Evolutionary conservation across 1,284 basidiomycete species (phyloP), one percentile per base, ranked within the genome.

Genomic region (Microbotryomycetes sp.): DNA sequence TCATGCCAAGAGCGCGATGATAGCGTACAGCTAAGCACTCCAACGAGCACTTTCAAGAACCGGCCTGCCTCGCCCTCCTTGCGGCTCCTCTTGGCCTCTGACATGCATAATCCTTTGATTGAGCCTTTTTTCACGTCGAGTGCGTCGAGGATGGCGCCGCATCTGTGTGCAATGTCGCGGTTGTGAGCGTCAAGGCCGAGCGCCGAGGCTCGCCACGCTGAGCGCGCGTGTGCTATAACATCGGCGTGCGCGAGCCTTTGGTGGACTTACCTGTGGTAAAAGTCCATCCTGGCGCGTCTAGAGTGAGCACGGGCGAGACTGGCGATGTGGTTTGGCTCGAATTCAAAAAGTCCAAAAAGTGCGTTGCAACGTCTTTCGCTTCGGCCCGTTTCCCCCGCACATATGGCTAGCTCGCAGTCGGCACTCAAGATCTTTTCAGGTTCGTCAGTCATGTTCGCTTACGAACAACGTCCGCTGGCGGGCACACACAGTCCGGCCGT

Each of bases 1-100:
- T 41, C 35, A 41, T 41, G 23, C 18, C 13, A 41, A 4, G 4
- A 29, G 23, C 23, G 5, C 1, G 45, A 4, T 9, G 28, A 16
- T 6, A 29, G 26, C 86, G 78, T 76, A 93, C 91, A 93, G 81
- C 93, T 93, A 51, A 96, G 78, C 1, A 90, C 92, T 78, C 93
- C 89, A 56, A 94, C 91, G 35, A 93, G 83, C 31, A 71, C 76
- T 69, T 72, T 76, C 72, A 71, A 52, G 74, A 78, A 54, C 72
- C 70, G 29, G 73, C 72, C 59, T 87, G 81, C 75, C 88, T 91
- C 72, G 23, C 88, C 82, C 70, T 85, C 83, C 72, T 85, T 87
- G 71, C 23, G 28, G 30, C 59, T 50, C 29, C 61, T 57, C 30
- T 66, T 66, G 16, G 86, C 83, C 23, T 90, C 79, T 30, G 82